Base-by-base conservation (phyloP, 148 eudicot genomes). In the Pouteria glomerata region DNA sequence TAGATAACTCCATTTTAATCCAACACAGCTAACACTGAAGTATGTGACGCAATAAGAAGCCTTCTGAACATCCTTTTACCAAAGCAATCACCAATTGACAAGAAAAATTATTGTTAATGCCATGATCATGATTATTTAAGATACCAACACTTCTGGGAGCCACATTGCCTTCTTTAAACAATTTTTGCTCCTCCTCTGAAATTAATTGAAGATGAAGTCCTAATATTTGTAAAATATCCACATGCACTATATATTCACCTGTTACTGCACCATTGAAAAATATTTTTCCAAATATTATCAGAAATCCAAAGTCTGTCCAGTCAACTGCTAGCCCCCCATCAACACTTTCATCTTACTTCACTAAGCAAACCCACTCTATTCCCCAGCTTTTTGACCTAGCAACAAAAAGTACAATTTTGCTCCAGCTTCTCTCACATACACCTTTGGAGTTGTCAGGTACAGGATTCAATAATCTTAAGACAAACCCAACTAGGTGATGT, bases 281-380 rank as follows among this genome's bases (percentile, higher is more conserved):
- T 62, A 95, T 63, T 8, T 80, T 76, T 8, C 98, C 98, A 78
- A 81, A 81, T 83, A 61, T 76, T 77, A 69, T 84, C 86, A 77
- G 88, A 88, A 76, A 85, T 51, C 82, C 86, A 70, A 91, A 95
- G 81, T 95, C 98, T 59, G 80, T 83, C 98, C 98, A 95, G 65
- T 89, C 88, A 79, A 52, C 62, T 60, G 39, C 77, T 30, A 51
- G 72, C 52, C 81, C 84, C 73, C 35, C 48, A 64, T 73, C 82
- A 52, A 63, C 47, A 69, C 62, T 77, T 82, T 71, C 76, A 23
- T 83, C 81, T 77, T 86, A 86, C 82, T 80, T 89, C 63, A 84
- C 89, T 21, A 85, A 77, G 82, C 78, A 89, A 72, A 89, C 76
- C 98, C 98, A 95, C 71, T 80, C 89, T 71, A 95, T 76, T 62